Evolutionary conservation across 2,329 filamentous ascomycete genomes (phyloP).

Genomic region (Pseudofabraea citricarpa): DNA sequence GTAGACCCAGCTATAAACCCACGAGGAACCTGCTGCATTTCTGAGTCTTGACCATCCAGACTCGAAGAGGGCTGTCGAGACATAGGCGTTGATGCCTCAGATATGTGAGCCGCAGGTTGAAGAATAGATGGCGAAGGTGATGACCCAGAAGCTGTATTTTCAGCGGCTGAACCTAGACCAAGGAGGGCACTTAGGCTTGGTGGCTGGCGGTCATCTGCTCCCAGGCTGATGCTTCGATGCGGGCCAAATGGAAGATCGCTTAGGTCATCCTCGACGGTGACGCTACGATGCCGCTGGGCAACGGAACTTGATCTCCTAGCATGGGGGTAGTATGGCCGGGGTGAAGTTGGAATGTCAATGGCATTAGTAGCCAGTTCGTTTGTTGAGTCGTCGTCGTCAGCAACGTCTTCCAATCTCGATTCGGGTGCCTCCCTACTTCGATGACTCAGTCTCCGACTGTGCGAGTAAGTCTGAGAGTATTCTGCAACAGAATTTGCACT

Average conservation of each 20-base stretch:
- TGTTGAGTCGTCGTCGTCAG: slow-evolving; percentile 22
- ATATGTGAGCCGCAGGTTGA: slow-evolving; percentile 26
- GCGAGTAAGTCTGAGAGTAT: slow-evolving; percentile 49
- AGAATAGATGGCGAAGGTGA: slow-evolving; percentile 24
- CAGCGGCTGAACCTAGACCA: slow-evolving; percentile 36
- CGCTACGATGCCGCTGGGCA: slow-evolving; percentile 54
- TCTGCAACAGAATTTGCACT: slow-evolving; percentile 85
- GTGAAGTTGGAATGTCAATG: slow-evolving; percentile 71
- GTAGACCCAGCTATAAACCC: slow-evolving; percentile 19
- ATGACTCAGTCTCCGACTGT: slow-evolving; percentile 20
- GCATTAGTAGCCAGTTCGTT: slow-evolving; percentile 54
- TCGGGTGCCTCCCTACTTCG: slow-evolving; percentile 17
- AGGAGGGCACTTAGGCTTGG: slow-evolving; percentile 62
- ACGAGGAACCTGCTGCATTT: slow-evolving; percentile 19
- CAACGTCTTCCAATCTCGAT: slow-evolving; percentile 17
- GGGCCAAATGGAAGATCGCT: slow-evolving; percentile 53
- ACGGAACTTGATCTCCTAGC: slow-evolving; percentile 65
- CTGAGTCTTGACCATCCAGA: slow-evolving; percentile 21
- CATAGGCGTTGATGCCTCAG: slow-evolving; percentile 19
- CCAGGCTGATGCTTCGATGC: slow-evolving; percentile 64
- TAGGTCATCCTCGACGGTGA: slow-evolving; percentile 54
- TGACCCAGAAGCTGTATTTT: slow-evolving; percentile 28
- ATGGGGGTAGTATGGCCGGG: slow-evolving; percentile 48
- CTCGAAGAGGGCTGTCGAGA: slow-evolving; percentile 23
- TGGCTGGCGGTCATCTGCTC: slow-evolving; percentile 58